phyloP scores from a whole-genome alignment of 768 basidiomycete species.

The Russula sp. region DNA sequence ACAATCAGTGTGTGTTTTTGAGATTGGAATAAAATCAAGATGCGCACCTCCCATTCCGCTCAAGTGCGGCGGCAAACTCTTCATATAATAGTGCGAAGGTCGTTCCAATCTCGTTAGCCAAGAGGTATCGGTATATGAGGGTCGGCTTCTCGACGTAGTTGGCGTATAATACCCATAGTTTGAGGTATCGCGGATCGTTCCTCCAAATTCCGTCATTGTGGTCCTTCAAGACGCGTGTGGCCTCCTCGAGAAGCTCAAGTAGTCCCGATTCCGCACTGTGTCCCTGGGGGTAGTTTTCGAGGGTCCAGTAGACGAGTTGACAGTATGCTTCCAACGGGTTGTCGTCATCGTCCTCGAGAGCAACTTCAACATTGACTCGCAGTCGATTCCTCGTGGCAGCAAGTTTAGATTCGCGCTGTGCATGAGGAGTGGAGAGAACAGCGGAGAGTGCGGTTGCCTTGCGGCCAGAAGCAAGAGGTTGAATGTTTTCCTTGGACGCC shows the following conservation, averaged over 20 bases:
- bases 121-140: constrained; percentile 84
- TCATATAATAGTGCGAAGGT: constrained; percentile 81
- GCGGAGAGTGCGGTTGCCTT: constrained; percentile 74
- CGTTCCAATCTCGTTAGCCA: constrained; percentile 89
- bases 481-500: constrained; percentile 84
- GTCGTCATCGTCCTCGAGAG: constrained; percentile 67
- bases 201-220: constrained; percentile 71
- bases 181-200: constrained; percentile 81
- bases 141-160: constrained; percentile 87
- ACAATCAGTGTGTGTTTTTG: constrained; percentile 9
- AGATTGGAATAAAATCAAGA: constrained; percentile 29
- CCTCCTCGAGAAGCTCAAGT: constrained; percentile 89
- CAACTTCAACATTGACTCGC: constrained; percentile 68
- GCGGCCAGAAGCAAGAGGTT: constrained; percentile 75
- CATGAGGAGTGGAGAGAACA: constrained; percentile 72
- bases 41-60: constrained; percentile 74
- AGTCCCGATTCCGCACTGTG: constrained; percentile 85
- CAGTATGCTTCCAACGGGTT: constrained; percentile 87
- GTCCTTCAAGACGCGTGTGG: constrained; percentile 80
- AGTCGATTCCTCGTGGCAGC: constrained; percentile 61
- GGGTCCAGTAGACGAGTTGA: constrained; percentile 84
- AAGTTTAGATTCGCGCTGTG: constrained; percentile 68
- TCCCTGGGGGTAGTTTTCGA: constrained; percentile 93
- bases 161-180: constrained; percentile 92
- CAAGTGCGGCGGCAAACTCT: constrained; percentile 83